Evolutionary conservation across 2,329 filamentous ascomycete species (phyloP).

Genomic region (Fusarium miscanthi): DNA sequence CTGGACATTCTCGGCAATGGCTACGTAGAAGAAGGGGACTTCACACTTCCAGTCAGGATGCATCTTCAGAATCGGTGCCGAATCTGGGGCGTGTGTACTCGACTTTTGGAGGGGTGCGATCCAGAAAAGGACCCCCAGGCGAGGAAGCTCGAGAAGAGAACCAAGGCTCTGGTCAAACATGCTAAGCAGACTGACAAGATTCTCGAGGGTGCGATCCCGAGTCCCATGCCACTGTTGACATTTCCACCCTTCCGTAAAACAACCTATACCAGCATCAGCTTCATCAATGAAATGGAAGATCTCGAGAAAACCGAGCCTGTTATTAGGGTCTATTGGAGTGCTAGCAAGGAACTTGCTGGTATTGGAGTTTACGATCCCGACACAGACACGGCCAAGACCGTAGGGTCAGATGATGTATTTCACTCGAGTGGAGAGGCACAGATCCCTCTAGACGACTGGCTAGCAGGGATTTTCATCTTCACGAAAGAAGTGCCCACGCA

Average conservation of each 20-base stretch:
- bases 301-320: background rate
- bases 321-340: background rate
- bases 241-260: background rate
- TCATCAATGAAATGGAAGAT: background rate
- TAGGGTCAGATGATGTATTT: accelerated
- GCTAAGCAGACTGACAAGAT: background rate
- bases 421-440: background rate
- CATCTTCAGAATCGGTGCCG: background rate
- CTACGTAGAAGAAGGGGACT: background rate
- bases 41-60: background rate
- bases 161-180: accelerated
- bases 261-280: background rate
- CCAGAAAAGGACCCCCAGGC: no score
- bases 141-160: background rate
- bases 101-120: background rate
- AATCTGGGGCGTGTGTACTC: background rate
- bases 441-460: background rate
- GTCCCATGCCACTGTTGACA: background rate
- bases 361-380: background rate
- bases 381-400: background rate
- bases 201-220: background rate
- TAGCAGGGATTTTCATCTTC: background rate
- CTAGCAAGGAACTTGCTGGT: background rate
- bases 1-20: background rate
- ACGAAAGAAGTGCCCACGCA: background rate